Base-by-base conservation (phyloP, 2,329 filamentous ascomycete species). In the Dryadomyces sulphureus region DNA sequence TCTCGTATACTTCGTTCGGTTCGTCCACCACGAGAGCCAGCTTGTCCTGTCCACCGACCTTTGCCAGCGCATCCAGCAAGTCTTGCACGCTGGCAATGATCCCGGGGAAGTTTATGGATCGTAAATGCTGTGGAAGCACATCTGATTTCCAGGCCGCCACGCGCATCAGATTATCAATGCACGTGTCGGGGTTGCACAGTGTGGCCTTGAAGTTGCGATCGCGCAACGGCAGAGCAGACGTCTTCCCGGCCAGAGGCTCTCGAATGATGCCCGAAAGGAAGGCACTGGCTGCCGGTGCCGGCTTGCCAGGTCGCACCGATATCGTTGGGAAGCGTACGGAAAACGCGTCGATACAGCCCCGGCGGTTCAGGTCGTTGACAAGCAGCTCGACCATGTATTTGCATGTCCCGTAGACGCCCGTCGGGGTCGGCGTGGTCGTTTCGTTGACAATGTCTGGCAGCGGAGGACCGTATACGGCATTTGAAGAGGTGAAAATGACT, bases 181-280 rank as follows among this genome's bases (percentile, higher is more conserved):
- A 59, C 0, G 61, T 69, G 46, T 63, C 65, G 1, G 74, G 75
- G 41, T 70, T 72, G 58, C 69, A 71, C 20, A 79, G 54, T 61
- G 71, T 77, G 2, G 69, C 70, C 36, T 62, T 59, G 56, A 77
- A 77, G 0, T 53, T 52, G 3, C 74, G 61, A 52, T 72, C 67
- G 32, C 64, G 56, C 30, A 77, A 56, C 8, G 76, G 71, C 2
- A 79, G 67, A 1, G 73, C 57, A 48, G 70, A 75, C 52, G 67
- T 64, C 43, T 67, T 57, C 3, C 75, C 75, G 32, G 58, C 65
- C 54, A 81, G 64, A 0, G 77, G 76, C 60, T 81, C 77, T 20
- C 77, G 67, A 45, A 81, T 75, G 59, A 81, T 79, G 12, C 77
- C 77, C 1, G 70, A 77, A 9, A 79, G 63, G 54, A 80, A 81